Evolutionary conservation across 2,329 filamentous ascomycete genomes (phyloP), one percentile per base, ranked within the genome.

Genomic region (Neopestalotiopsis clavispora): DNA sequence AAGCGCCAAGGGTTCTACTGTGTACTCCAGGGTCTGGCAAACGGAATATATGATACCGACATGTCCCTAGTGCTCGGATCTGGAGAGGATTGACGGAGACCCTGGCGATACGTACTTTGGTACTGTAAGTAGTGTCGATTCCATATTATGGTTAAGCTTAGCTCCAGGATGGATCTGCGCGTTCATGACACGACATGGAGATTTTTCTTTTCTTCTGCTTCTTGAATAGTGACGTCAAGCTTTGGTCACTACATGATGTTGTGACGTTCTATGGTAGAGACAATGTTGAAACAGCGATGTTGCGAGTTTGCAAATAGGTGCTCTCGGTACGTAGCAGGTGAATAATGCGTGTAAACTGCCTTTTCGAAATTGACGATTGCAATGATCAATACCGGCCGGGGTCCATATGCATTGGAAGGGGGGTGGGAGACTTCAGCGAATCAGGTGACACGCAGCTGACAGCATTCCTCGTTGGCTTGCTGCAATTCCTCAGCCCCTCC

Each of bases 131-230:
- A n/a, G 45, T 52, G 45, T 52, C n/a, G 17, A n/a, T 49, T 49
- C 42, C 42, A 49, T 52, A 52, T 52, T 52, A 52, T 52, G 45
- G n/a, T 52, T 52, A 52, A 20, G 45, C 45, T 52, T 52, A 52
- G 45, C 45, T 52, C 45, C 45, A 9, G 23, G 20, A 52, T n/a
- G 14, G 17, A 23, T 20, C 45, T 52, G 45, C 45, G 45, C 9
- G 45, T 52, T 52, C 45, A 52, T 52, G 45, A 52, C 45, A 52
- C 45, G 45, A 10, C 45, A 52, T 52, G 45, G 45, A 10, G 34
- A 38, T 38, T n/a, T 38, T n/a, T 52, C 20, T 20, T 17, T 52
- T 52, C 20, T 52, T 52, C 45, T 20, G 45, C 45, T n/a, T 52
- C 7, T 52, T 52, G 14, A 52, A 52, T 17, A 20, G 45, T 52